Evolutionary conservation across 1,139 yeast species (phyloP).

Genomic region (Citeromyces hawaiiensis): DNA sequence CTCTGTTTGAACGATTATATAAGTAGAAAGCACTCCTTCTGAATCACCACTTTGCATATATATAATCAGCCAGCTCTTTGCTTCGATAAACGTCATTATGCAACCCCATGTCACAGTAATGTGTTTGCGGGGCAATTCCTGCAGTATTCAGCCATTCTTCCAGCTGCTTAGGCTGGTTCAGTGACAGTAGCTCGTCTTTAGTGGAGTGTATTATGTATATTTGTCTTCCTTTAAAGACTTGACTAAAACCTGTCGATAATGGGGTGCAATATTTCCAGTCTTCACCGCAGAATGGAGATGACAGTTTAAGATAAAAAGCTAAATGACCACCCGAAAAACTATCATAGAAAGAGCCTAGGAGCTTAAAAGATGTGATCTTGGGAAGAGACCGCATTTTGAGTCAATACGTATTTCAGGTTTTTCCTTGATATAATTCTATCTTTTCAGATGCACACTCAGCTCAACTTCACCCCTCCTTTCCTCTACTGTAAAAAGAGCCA

Average conservation of each 20-base stretch:
- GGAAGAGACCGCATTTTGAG: too few relatives aligned
- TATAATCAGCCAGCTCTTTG: conserved; percentile 7
- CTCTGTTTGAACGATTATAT: too few relatives aligned
- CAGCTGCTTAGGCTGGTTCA: conserved; percentile 17
- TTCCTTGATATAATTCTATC: too few relatives aligned
- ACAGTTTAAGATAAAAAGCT: too few relatives aligned
- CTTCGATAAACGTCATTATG: conserved; percentile 18
- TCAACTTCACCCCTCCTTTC: too few relatives aligned
- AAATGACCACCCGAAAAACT: too few relatives aligned
- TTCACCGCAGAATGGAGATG: conserved; percentile 23
- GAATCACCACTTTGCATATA: neutral
- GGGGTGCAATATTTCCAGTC: conserved; percentile 8
- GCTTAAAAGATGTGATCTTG: too few relatives aligned
- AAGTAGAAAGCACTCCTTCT: too few relatives aligned
- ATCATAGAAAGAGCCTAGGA: too few relatives aligned
- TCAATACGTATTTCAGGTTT: too few relatives aligned
- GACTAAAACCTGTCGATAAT: conserved; percentile 6
- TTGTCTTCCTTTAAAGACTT: neutral
- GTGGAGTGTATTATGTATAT: conserved; percentile 18
- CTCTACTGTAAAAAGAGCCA: too few relatives aligned
- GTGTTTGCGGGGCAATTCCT: neutral
- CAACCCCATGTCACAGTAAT: conserved; percentile 12
- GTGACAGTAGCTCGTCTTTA: conserved; percentile 20
- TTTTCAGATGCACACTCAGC: too few relatives aligned
- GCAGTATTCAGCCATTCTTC: conserved; percentile 8